Evolutionary conservation across 768 basidiomycete species (phyloP), one percentile per base, ranked within the genome.

Genomic region (Hydnum rufescens): DNA sequence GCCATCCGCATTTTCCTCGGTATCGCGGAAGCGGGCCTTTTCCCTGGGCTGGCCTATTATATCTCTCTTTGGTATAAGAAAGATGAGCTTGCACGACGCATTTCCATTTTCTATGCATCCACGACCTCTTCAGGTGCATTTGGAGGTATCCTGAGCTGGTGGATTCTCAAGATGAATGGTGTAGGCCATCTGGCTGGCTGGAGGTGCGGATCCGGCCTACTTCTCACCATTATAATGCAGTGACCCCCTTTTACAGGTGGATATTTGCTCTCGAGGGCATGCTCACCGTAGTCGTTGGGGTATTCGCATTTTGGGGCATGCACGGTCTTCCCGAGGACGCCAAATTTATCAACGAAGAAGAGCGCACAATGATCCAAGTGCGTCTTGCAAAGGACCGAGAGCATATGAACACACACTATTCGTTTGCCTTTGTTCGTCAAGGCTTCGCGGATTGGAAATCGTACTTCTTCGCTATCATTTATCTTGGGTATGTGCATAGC

Each of bases 51-150:
- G 44, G 53, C 44, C 42, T 56, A 53, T 48, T 59, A 39, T 48
- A 44, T 58, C 44, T 42, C 42, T 51, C 81, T 79, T 58, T 88
- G 85, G 82, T 88, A 88, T 64, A 79, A 78, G 58, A 80, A 82
- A 32, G 77, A 77, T 13, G 86, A 88, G 60, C 82, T 83, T 57
- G 83, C 81, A 54, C 67, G 73, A 30, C 76, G 82, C 31, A 67
- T 81, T 25, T 76, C 80, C 0, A 59, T 83, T 28, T 84, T 83
- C 66, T 84, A 82, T 66, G 75, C 76, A 0, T 80, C 84, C 2
- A 83, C 84, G 0, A 84, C 81, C 2, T 74, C 82, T 0, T 77
- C 82, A 2, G 86, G 84, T n/a, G 82, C 83, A 22, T 86, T 86
- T 58, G 78, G 77, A 3, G 80, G 80, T 42, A 63, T 82, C 4